These are phyloP conservation scores for Verticillium albo-atrum DNA, from an alignment of 2,329 filamentous ascomycete species.

Conservation along the genomic window DNA sequence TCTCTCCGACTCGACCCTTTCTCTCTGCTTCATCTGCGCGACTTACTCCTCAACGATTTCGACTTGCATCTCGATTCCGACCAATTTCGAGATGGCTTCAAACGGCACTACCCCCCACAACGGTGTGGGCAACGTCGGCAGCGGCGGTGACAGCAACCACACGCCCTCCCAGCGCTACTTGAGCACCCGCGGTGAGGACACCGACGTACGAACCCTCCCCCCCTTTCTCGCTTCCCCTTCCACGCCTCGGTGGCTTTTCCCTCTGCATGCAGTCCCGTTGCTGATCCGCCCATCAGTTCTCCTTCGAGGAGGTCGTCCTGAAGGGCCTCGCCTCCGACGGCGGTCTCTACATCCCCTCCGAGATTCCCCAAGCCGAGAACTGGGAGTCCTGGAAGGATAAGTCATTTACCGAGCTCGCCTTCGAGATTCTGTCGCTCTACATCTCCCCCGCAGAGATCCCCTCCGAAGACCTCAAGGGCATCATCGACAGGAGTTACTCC, in stretches of 20 bases:
- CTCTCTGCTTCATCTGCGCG: slow-evolving; percentile 2
- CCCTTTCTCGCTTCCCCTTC: background rate
- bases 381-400: slow-evolving; percentile 75
- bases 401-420: slow-evolving; percentile 76
- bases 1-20: slow-evolving; percentile 1
- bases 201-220: slow-evolving; percentile 33
- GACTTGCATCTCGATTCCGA: background rate
- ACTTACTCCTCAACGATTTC: background rate
- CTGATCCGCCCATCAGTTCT: slow-evolving; percentile 50
- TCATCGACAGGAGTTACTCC: slow-evolving; percentile 81
- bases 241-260: background rate
- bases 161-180: slow-evolving; percentile 44
- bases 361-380: slow-evolving; percentile 61
- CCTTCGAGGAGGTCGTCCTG: slow-evolving; percentile 86
- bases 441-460: slow-evolving; percentile 83
- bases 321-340: slow-evolving; percentile 85
- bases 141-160: slow-evolving; percentile 29
- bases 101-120: slow-evolving; percentile 24
- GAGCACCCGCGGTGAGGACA: slow-evolving; percentile 46
- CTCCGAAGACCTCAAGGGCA: slow-evolving; percentile 69
- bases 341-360: slow-evolving; percentile 84
- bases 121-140: background rate
- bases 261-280: background rate
- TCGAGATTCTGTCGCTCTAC: slow-evolving; percentile 81
- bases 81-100: slow-evolving; percentile 31